A percentile compares a stretch with the other conserved stretches of the same genome.
Evolutionary conservation across 1,284 basidiomycete genomes (phyloP).

Genomic region (Austroboletus rostrupii): DNA sequence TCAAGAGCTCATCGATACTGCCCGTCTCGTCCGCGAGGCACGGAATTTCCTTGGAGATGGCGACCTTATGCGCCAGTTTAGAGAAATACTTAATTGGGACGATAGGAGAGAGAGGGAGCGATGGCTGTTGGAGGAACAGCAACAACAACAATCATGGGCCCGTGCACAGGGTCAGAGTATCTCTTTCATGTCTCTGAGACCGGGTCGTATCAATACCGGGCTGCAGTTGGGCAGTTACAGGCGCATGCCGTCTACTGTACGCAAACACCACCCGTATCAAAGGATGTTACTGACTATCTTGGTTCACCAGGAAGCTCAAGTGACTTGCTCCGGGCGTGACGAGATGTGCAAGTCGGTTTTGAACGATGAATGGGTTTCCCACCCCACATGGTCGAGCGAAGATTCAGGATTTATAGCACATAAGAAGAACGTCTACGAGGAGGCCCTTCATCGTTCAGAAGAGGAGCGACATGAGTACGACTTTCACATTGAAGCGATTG

Average conservation of each 20-base stretch:
- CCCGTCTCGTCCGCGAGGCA: conserved; percentile 71
- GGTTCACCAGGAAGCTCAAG: conserved; percentile 68
- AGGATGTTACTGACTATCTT: conserved; percentile 3
- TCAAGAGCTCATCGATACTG: conserved; percentile 88
- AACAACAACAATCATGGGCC: conserved; percentile 38
- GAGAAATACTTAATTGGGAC: conserved; percentile 89
- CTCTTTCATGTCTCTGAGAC: conserved; percentile 41
- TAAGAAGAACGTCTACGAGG: conserved; percentile 95
- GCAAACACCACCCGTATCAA: conserved; percentile 23
- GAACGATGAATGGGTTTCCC: conserved; percentile 96
- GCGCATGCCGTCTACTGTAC: conserved; percentile 73
- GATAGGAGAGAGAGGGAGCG: conserved; percentile 60
- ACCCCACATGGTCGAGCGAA: conserved; percentile 93
- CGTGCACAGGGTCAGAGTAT: conserved; percentile 39
- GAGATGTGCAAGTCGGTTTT: conserved; percentile 96
- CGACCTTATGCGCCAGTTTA: conserved; percentile 83
- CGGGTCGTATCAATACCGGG: conserved; percentile 56
- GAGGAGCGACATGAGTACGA: conserved; percentile 99
- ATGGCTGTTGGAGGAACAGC: conserved; percentile 43
- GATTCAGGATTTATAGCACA: conserved; percentile 88
- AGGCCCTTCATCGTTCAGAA: conserved; percentile 94
- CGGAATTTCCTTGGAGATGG: conserved; percentile 63
- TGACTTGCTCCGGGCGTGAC: conserved; percentile 91
- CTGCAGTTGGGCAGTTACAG: conserved; percentile 84
- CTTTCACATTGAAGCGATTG: conserved; percentile 97